phyloP scores from a whole-genome alignment of 2,329 filamentous ascomycete species.

The Gnomoniopsis sp. region DNA sequence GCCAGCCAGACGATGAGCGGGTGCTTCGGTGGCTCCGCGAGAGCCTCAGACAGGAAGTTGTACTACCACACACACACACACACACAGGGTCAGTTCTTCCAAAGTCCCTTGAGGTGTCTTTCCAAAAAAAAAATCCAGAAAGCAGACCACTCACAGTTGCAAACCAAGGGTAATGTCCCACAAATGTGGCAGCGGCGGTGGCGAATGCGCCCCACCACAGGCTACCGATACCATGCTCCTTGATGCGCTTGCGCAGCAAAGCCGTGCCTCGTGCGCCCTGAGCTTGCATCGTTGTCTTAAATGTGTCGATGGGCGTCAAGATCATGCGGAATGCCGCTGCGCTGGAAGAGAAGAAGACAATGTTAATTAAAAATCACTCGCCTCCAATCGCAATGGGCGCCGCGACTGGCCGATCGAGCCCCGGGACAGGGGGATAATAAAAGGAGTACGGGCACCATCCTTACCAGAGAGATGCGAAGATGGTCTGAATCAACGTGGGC shows the following conservation, averaged over 20 bases:
- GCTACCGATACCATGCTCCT: constrained; percentile 40
- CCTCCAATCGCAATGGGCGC: no score
- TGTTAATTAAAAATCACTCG: no score
- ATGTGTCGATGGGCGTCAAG: constrained; percentile 44
- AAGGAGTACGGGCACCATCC: no score
- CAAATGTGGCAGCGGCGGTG: constrained; percentile 45
- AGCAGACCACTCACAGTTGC: constrained; percentile 34
- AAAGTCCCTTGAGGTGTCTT: neutral
- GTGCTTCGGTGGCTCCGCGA: constrained; percentile 38
- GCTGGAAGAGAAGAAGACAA: constrained; percentile 23
- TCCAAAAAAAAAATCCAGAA: no score
- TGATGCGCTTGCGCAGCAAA: constrained; percentile 41
- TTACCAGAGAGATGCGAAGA: constrained; percentile 44
- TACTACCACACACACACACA: constrained; percentile 32
- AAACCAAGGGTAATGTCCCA: constrained; percentile 49
- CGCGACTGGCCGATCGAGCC: no score
- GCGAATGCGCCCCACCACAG: constrained; percentile 49
- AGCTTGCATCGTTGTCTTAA: constrained; percentile 48
- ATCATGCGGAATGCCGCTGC: constrained; percentile 45
- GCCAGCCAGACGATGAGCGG: constrained; percentile 39
- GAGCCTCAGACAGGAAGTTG: constrained; percentile 37
- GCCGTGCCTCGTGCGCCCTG: constrained; percentile 40
- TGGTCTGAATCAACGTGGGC: constrained; percentile 40
- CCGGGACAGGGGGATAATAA: no score
- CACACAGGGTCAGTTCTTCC: neutral